Evolutionary conservation across 352 stramenopile genomes (phyloP).

Genomic region (Phytophthora foliorum): DNA sequence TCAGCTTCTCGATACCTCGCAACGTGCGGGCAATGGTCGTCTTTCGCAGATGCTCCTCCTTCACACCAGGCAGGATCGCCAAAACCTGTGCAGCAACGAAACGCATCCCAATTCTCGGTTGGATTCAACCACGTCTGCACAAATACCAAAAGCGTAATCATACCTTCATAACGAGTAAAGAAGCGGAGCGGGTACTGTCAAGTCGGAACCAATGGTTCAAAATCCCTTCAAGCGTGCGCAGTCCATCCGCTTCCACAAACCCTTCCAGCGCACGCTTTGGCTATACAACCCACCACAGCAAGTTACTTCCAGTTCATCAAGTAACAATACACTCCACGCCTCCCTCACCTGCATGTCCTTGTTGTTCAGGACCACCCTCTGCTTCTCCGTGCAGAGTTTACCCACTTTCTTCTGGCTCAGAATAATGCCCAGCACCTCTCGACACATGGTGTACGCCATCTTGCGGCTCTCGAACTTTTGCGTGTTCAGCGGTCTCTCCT

Average conservation of each 20-base stretch:
- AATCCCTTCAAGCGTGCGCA: conserved; percentile 60
- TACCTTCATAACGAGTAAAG: conserved; percentile 68
- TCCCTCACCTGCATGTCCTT: conserved; percentile 60
- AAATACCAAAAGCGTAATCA: not conserved
- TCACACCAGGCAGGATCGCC: conserved; percentile 63
- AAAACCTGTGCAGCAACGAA: conserved; percentile 34
- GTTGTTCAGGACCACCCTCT: conserved; percentile 65
- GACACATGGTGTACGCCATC: conserved; percentile 56
- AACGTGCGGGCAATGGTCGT: conserved; percentile 72
- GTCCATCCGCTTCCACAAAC: conserved; percentile 73
- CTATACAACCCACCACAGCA: conserved; percentile 11
- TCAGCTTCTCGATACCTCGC: conserved; percentile 53
- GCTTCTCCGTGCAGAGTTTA: conserved; percentile 61
- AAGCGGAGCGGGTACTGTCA: conserved; percentile 51
- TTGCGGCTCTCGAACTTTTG: conserved; percentile 60
- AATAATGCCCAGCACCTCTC: conserved; percentile 62
- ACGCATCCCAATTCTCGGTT: not conserved
- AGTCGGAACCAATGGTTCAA: conserved; percentile 64
- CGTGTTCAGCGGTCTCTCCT: conserved; percentile 45
- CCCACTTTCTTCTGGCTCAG: conserved; percentile 61
- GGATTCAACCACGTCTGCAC: not conserved
- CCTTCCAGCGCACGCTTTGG: conserved; percentile 62
- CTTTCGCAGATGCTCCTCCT: conserved; percentile 55
- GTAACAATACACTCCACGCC: not conserved
- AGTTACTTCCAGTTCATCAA: not conserved